Percentiles rank a stretch among this genome's conserved stretches.
Conservation (phyloP, 257 asterid species). For the Rehmannia glutinosa region DNA sequence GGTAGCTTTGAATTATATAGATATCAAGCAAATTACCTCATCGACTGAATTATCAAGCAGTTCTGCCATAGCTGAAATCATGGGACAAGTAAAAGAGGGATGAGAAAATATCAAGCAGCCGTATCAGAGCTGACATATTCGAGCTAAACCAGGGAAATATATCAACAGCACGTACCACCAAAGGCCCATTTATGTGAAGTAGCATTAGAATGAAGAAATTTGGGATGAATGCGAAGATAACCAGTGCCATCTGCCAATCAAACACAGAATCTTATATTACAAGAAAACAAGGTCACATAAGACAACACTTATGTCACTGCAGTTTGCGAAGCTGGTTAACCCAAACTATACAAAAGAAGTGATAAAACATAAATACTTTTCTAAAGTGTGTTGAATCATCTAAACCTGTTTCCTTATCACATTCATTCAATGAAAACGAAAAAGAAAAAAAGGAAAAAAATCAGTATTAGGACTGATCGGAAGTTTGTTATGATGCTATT, state of each 20-base stretch:
- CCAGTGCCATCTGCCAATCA: constrained; percentile 70
- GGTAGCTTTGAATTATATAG: not conserved
- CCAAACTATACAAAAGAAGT: not conserved
- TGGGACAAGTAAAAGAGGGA: constrained; percentile 14
- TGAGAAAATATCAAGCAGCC: constrained; percentile 12
- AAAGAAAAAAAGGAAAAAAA: too few relatives aligned
- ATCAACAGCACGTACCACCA: constrained; percentile 58
- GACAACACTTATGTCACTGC: not conserved
- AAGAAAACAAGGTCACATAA: not conserved
- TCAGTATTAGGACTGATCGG: too few relatives aligned
- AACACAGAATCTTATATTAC: constrained; percentile 12
- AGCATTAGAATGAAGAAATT: constrained; percentile 89
- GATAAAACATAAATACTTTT: too few relatives aligned
- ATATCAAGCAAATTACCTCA: constrained; percentile 46
- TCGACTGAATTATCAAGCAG: constrained; percentile 87
- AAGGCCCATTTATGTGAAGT: constrained; percentile 98
- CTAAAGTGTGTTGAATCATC: too few relatives aligned
- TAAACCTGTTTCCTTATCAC: too few relatives aligned
- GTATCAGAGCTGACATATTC: constrained; percentile 11
- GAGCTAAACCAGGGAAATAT: constrained; percentile 12
- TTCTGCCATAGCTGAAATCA: constrained; percentile 86
- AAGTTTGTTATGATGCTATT: too few relatives aligned
- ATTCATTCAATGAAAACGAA: too few relatives aligned
- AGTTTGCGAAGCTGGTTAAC: not conserved
- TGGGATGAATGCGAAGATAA: constrained; percentile 91